phyloP scores from a whole-genome alignment of 75 land plant genomes.

The Selaginella moellendorffii region DNA sequence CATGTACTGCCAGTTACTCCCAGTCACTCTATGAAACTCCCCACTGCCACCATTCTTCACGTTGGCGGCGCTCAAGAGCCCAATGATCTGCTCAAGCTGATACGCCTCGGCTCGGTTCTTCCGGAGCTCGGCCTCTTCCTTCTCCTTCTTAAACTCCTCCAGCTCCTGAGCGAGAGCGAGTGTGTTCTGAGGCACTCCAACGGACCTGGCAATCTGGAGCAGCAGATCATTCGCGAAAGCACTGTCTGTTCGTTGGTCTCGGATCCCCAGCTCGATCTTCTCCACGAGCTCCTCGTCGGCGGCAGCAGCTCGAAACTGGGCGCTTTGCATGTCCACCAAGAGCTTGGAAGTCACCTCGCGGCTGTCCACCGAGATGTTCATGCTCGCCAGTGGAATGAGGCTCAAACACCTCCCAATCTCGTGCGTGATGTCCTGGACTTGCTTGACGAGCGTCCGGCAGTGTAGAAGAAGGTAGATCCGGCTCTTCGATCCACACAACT shows the following conservation, averaged over 20 bases:
- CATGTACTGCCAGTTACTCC: not conserved
- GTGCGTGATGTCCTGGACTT: constrained; percentile 35
- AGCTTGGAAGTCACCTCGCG: constrained; percentile 28
- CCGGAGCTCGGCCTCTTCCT: constrained; percentile 33
- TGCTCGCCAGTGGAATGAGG: constrained; percentile 35
- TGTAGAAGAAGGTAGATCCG: constrained; percentile 40
- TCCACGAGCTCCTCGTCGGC: constrained; percentile 42
- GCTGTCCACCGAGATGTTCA: constrained; percentile 30
- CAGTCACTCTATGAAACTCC: not conserved
- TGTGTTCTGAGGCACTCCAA: constrained; percentile 40
- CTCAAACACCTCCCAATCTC: constrained; percentile 44
- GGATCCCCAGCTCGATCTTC: constrained; percentile 42
- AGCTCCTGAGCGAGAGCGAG: constrained; percentile 29
- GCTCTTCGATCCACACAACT: constrained; percentile 32
- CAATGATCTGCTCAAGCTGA: constrained; percentile 57
- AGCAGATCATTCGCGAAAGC: constrained; percentile 42
- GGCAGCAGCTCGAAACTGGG: constrained; percentile 35
- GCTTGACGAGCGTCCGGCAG: constrained; percentile 29
- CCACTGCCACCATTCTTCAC: constrained; percentile 5
- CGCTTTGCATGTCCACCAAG: constrained; percentile 34
- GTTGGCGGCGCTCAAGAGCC: constrained; percentile 42
- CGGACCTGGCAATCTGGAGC: constrained; percentile 36
- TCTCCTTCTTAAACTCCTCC: constrained; percentile 41
- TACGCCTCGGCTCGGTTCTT: constrained; percentile 49
- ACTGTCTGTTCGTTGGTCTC: constrained; percentile 36